Evolutionary conservation across 2,329 filamentous ascomycete genomes (phyloP).

Genomic region (Sporothrix pallida): DNA sequence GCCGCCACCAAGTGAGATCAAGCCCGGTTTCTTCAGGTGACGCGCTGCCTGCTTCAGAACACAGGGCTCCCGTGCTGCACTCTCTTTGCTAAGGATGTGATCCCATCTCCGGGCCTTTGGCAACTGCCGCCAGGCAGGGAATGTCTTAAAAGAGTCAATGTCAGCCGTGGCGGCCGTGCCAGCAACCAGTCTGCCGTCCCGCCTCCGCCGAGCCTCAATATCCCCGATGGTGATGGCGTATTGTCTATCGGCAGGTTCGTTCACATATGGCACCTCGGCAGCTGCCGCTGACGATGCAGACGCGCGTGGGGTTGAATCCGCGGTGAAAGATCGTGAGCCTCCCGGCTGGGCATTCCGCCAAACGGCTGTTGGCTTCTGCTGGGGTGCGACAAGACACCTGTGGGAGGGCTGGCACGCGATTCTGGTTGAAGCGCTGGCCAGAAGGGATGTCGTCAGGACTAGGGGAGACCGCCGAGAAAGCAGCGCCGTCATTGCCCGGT

Average conservation of each 20-base stretch:
- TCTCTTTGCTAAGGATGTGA: constrained; percentile 67
- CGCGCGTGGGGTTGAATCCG: constrained; percentile 30
- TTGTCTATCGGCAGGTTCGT: constrained; percentile 25
- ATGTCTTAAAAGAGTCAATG: constrained; percentile 83
- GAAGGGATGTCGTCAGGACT: background rate
- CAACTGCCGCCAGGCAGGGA: constrained; percentile 58
- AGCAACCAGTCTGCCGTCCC: constrained; percentile 73
- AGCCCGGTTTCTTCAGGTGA: constrained; percentile 77
- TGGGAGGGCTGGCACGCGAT: background rate
- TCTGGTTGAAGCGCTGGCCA: background rate
- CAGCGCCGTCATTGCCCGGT: background rate
- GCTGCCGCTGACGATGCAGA: background rate
- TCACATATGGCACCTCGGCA: background rate
- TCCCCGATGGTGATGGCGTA: constrained; percentile 64
- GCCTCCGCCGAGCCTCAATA: constrained; percentile 70
- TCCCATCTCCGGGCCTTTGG: constrained; percentile 84
- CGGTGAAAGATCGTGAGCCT: constrained; percentile 18
- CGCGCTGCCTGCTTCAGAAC: constrained; percentile 84
- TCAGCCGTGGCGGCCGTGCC: constrained; percentile 77
- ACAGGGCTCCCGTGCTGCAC: constrained; percentile 64
- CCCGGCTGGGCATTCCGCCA: background rate
- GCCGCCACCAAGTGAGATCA: constrained; percentile 92
- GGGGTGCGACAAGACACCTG: background rate
- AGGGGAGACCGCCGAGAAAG: constrained; percentile 14
- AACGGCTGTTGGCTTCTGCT: background rate